Base-by-base conservation (phyloP, 2,329 filamentous ascomycete genomes). In the Penicillium sclerotiorum region DNA sequence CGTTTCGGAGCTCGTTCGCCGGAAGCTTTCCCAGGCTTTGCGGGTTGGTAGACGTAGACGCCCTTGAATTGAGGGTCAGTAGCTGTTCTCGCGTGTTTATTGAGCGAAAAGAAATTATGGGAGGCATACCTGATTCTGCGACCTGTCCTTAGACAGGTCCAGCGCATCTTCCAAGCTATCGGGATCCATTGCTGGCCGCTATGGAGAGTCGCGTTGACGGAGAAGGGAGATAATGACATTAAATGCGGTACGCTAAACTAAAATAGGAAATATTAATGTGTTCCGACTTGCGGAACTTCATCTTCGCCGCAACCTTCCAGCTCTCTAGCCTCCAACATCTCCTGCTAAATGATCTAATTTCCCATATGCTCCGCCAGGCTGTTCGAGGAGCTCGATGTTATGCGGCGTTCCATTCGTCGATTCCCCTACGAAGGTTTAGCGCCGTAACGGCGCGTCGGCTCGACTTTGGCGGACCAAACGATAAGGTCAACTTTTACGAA, bases 41-140 rank as follows among this genome's bases (percentile, higher is more conserved):
- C 69, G 50, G 83, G 79, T 51, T 79, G 76, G 67, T 86, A 87
- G 56, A 87, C 71, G 65, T 84, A 87, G 48, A 83, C 82, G 39
- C 79, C 78, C 84, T 87, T 63, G 40, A 36, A 30, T 21, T 22
- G 50, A 33, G 45, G 37, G 39, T 68, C 55, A 66, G 58, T 49
- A 5, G 48, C 8, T 21, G 27, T 17, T 42, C 15, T n/a, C 11
- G 18, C 7, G 27, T 20, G 40, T 20, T 17, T 5, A 35, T 20
- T 27, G 2, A 27, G 20, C 7, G 15, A 7, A 21, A n/a, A 22
- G 2, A 20, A n/a, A 9, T 27, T 40, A 4, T 8, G n/a, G n/a
- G n/a, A 20, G 12, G 47, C 51, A 42, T 62, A 69, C 66, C 59
- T 67, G 65, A 33, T 52, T 61, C 32, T 63, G 65, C n/a, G 57